Evolutionary conservation across 78 protist species (phyloP).

Genomic region (Dictyostelium intermedium): DNA sequence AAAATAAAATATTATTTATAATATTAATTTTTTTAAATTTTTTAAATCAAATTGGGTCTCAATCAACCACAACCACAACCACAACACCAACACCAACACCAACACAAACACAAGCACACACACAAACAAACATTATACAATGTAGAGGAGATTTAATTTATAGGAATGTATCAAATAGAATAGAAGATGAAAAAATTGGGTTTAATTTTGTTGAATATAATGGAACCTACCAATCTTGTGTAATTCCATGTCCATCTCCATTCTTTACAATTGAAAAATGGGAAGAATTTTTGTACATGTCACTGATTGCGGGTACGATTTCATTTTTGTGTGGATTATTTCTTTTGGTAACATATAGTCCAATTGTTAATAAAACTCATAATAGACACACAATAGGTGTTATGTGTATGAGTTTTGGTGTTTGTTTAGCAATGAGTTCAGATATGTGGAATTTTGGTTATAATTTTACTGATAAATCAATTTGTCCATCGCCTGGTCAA

Average conservation of each 20-base stretch:
- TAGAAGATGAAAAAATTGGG: conserved; percentile 20
- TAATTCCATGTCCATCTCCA: conserved; percentile 24
- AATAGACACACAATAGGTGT: background rate
- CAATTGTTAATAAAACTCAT: background rate
- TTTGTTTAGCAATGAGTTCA: background rate
- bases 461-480: background rate
- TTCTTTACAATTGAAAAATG: background rate
- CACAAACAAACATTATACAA: too few relatives aligned
- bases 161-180: conserved; percentile 26
- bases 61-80: background rate
- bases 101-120: background rate
- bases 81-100: background rate
- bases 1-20: too few relatives aligned
- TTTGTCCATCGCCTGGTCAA: background rate
- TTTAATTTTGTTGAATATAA: background rate
- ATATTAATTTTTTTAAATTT: too few relatives aligned
- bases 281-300: background rate
- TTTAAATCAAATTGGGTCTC: background rate
- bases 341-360: background rate
- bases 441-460: background rate
- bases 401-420: background rate
- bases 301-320: background rate
- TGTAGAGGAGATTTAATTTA: background rate
- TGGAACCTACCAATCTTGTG: background rate
- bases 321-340: background rate